Base-by-base conservation (phyloP, 2,329 filamentous ascomycete genomes). In the Aspergillus puulaauensis region DNA sequence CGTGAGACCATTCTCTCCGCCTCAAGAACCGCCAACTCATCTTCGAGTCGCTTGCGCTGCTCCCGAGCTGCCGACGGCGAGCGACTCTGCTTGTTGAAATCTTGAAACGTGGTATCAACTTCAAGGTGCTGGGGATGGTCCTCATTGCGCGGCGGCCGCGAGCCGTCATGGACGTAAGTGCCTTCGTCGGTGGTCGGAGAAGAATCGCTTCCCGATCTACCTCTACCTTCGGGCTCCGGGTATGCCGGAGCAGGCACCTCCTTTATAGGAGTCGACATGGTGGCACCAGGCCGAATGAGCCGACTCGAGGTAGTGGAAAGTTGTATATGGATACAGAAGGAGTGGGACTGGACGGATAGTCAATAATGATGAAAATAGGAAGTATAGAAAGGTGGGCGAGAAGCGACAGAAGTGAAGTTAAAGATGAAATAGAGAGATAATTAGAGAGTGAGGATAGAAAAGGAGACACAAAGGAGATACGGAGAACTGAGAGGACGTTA, bases 1-100 rank as follows among this genome's bases (percentile, higher is more conserved):
- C 57, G 79, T 3, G 82, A 83, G 1, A 84, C 80, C 54, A 86
- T 79, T 11, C 84, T 80, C 73, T 90, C 88, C 2, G 86, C 83
- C 62, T 87, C 83, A 46, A 89, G 77, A 68, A 90, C 75, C 44
- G 83, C 79, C 52, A 90, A 73, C 59, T 90, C 87, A 71, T 90
- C 88, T 55, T 88, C 83, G 31, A 90, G 74, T 47, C 86, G 79
- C 59, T 80, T 79, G 6, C 83, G 80, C 66, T 86, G 79, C 70
- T 89, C 86, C 40, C 86, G 80, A 15, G 77, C 79, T 57, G 81
- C 78, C 0, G 84, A 84, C 1, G 83, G 81, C 1, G 86, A 87
- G 41, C 63, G 66, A 59, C 70, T 57, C 14, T 55, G 27, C 6
- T 63, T 57, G 17, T 59, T 62, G 11, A 39, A 33, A 17, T 64